Evolutionary conservation across 176 grass and related monocot genomes (phyloP), one percentile per base, ranked within the genome.

Genomic region (Oryza nivara): DNA sequence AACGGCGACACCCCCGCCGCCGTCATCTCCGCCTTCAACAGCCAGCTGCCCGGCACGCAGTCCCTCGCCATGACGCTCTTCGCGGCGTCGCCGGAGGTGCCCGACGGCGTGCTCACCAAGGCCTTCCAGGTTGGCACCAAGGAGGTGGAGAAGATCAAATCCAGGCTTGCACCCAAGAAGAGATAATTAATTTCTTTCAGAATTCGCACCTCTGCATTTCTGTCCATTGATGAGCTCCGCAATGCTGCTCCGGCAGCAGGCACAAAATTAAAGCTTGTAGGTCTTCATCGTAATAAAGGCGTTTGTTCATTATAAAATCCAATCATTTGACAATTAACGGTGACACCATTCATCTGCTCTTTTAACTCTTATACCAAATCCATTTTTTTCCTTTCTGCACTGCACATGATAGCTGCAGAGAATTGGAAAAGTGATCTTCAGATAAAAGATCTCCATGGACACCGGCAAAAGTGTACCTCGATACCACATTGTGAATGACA

Each of bases 101-200:
- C 86, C 0, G 16, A 54, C 44, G 40, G 43, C 14, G 72, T 89
- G 34, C 78, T 65, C 17, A 82, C 83, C 2, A 56, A 44, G 74
- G 86, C 80, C 26, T 78, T 88, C 74, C 86, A 88, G 74, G 80
- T 88, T 6, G 86, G 80, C 7, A 78, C 67, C 22, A 83, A 78
- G 80, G 80, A 88, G 67, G 86, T 83, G 80, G 32, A 88, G 7
- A 88, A 88, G 67, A 88, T 88, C 56, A 88, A 83, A 15, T 65
- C 67, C 34, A 88, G 74, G n/a, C 67, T 88, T 12, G 74, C 86
- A 1, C 74, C 86, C 0, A 89, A 89, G 11, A 89, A 82, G 83
- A 35, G 12, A 49, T 63, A 67, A 85, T 78, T 63, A 67, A 79
- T 78, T 35, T 58, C 54, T 58, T 58, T 58, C 54, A 58, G 54